phyloP scores from a whole-genome alignment of 2,329 filamentous ascomycete species.

The Bipolaris victoriae region DNA sequence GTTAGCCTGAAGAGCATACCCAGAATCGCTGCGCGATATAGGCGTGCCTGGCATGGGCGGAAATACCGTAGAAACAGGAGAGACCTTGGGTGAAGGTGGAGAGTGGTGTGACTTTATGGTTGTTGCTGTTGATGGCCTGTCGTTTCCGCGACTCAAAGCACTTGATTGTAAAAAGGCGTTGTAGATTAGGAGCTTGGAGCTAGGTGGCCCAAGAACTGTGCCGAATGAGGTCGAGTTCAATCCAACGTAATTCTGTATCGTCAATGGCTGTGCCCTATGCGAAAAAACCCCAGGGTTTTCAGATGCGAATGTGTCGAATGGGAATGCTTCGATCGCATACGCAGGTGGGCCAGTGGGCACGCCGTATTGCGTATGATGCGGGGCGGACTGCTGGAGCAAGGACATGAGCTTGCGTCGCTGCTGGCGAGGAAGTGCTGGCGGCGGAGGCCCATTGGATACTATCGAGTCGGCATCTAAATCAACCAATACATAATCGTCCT shows the following conservation, averaged over 20 bases:
- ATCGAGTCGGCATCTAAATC: conserved; percentile 92
- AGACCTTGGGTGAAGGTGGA: conserved; percentile 66
- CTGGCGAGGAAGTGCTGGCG: conserved; percentile 82
- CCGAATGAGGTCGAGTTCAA: conserved; percentile 90
- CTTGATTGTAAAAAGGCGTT: conserved; percentile 87
- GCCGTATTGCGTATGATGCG: conserved; percentile 84
- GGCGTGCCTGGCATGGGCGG: conserved; percentile 77
- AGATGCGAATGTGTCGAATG: conserved; percentile 85
- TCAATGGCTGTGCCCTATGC: conserved; percentile 70
- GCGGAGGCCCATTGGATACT: conserved; percentile 77
- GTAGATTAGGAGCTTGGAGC: conserved; percentile 72
- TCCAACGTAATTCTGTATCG: conserved; percentile 82
- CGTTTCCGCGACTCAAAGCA: conserved; percentile 65
- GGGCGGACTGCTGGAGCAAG: conserved; percentile 85
- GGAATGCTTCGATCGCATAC: conserved; percentile 91
- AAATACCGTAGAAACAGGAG: conserved; percentile 79
- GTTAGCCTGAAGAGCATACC: conserved; percentile 83
- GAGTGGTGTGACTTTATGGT: conserved; percentile 52
- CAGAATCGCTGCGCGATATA: conserved; percentile 89
- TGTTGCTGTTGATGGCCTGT: conserved; percentile 68
- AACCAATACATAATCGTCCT: conserved; percentile 94
- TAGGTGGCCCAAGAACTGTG: conserved; percentile 62
- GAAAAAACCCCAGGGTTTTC: conserved; percentile 84
- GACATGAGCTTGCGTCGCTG: conserved; percentile 88
- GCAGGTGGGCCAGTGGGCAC: conserved; percentile 87